A percentile compares a stretch with the other conserved stretches of the same genome.
phyloP scores from a whole-genome alignment of 176 grass and related monocot genomes.

The Oryza brachyantha region DNA sequence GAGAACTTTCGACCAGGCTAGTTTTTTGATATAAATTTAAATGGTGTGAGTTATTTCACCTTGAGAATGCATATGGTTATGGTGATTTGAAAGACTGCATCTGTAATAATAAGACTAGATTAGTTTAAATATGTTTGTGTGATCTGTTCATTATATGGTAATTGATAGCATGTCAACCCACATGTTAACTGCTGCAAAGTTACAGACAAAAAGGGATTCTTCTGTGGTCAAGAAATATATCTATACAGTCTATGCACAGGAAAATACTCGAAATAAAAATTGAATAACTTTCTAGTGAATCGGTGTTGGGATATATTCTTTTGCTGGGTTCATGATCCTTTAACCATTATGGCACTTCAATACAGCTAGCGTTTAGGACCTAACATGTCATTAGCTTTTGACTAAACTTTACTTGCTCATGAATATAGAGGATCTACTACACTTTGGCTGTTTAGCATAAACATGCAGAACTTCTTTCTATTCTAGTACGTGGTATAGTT shows the following conservation, averaged over 20 bases:
- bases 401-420: background rate
- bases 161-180: background rate
- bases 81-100: too few species aligned
- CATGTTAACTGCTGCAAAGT: background rate
- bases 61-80: too few species aligned
- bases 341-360: background rate
- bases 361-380: background rate
- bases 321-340: background rate
- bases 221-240: background rate
- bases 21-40: background rate
- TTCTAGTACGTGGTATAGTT: background rate
- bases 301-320: background rate
- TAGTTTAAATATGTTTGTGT: too few species aligned
- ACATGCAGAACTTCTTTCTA: background rate
- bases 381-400: background rate
- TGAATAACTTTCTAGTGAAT: background rate
- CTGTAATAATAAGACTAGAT: too few species aligned
- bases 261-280: background rate
- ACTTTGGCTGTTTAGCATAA: background rate
- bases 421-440: background rate
- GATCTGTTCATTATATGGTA: too few species aligned
- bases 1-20: background rate
- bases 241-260: background rate
- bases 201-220: background rate
- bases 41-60: too few species aligned